These are phyloP conservation scores for Colletotrichum siamense DNA, from an alignment of 2,329 filamentous ascomycete genomes.

Conservation along the genomic window DNA sequence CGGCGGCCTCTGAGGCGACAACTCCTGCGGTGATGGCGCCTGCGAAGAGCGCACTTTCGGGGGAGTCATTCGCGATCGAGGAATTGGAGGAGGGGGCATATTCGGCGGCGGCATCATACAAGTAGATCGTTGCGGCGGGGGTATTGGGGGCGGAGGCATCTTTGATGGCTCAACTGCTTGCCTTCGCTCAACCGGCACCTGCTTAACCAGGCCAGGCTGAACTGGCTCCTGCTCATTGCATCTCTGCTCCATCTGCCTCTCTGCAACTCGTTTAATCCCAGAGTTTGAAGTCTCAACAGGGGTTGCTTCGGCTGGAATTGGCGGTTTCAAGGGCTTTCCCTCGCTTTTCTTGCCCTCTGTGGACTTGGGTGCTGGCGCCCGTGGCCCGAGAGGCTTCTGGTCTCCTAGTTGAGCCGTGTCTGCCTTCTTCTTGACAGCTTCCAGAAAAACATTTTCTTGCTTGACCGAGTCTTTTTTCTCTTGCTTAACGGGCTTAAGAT, in stretches of 20 bases:
- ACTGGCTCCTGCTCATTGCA: background rate
- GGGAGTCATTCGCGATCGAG: background rate
- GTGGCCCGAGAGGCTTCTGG: background rate
- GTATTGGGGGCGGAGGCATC: background rate
- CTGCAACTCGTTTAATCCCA: background rate
- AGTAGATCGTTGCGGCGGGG: no score
- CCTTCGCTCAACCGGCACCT: background rate
- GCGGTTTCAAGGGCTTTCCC: background rate
- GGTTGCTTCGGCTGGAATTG: background rate
- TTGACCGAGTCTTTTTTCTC: background rate
- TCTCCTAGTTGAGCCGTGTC: background rate
- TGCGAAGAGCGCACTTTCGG: constrained; percentile 19
- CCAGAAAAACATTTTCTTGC: background rate
- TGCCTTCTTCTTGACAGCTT: background rate
- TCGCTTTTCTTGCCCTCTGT: background rate
- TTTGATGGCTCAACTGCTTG: background rate
- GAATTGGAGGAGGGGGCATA: background rate
- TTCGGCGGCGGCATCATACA: background rate
- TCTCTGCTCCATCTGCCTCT: background rate
- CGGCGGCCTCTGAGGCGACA: constrained; percentile 30
- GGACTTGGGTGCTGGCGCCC: background rate
- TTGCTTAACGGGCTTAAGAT: background rate
- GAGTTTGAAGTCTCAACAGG: background rate
- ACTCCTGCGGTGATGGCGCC: constrained; percentile 12
- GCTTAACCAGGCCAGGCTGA: background rate